These are phyloP conservation scores for Rhodotorula sp. DNA, from an alignment of 1,284 basidiomycete genomes.

Conservation along the genomic window DNA sequence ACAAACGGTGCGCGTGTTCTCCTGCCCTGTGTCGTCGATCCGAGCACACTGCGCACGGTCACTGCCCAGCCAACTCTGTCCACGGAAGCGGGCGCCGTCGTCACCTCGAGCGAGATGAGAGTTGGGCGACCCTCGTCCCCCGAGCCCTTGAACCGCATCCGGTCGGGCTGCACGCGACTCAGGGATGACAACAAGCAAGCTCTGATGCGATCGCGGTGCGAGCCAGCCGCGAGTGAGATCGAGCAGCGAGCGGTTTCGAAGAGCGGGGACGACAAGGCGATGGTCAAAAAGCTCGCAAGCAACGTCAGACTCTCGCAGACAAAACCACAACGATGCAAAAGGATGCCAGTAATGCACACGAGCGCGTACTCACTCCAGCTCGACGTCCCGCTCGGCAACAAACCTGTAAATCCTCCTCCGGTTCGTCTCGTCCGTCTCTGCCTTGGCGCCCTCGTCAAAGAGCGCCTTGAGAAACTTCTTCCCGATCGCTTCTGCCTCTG, in stretches of 20 bases:
- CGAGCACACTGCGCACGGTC: too few relatives aligned
- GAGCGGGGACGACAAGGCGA: neutral
- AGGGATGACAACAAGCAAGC: too few relatives aligned
- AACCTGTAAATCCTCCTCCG: constrained; percentile 77
- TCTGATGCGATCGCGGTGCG: too few relatives aligned
- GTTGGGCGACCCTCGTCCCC: too few relatives aligned
- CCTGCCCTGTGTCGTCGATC: too few relatives aligned
- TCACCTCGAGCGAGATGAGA: too few relatives aligned
- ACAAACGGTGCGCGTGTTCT: too few relatives aligned
- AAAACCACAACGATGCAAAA: neutral
- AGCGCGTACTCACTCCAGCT: constrained; percentile 26
- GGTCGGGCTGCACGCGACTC: too few relatives aligned
- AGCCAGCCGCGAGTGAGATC: too few relatives aligned
- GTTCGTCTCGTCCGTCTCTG: constrained; percentile 71
- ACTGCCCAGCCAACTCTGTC: too few relatives aligned
- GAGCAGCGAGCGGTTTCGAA: neutral
- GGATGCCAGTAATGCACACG: neutral
- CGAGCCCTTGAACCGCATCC: too few relatives aligned
- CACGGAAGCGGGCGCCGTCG: too few relatives aligned
- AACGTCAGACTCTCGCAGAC: neutral
- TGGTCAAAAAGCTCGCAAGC: neutral
- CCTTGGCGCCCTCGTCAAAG: constrained; percentile 72
- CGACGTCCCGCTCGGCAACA: constrained; percentile 60
- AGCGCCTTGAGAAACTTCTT: constrained; percentile 63
- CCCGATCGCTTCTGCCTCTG: constrained; percentile 53